These are phyloP conservation scores for Zymoseptoria tritici DNA, from an alignment of 2,329 filamentous ascomycete species.

Conservation along the genomic window DNA sequence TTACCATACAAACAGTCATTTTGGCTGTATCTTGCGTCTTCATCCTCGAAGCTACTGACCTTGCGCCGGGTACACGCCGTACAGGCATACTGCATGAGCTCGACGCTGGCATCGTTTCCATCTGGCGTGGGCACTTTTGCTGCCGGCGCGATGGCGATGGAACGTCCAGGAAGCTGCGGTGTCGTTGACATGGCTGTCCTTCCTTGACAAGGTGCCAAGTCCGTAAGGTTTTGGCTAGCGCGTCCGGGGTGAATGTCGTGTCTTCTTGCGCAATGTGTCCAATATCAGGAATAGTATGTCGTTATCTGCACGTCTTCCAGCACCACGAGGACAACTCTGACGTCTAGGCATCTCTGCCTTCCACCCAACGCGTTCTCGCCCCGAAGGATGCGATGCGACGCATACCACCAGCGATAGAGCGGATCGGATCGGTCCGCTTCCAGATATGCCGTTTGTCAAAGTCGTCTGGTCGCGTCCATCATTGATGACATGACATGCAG, in stretches of 20 bases:
- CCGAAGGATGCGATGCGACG: neutral
- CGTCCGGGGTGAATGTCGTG: neutral
- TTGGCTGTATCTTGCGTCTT: neutral
- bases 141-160: slow-evolving; percentile 16
- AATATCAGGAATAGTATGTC: neutral
- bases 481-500: slow-evolving; percentile 2
- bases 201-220: slow-evolving; percentile 1
- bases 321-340: neutral
- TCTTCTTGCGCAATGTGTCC: neutral
- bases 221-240: neutral
- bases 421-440: neutral
- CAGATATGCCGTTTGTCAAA: too few species aligned
- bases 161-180: slow-evolving; percentile 2
- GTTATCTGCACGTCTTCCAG: neutral
- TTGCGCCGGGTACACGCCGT: slow-evolving; percentile 32
- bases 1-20: neutral
- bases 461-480: too few species aligned
- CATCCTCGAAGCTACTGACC: slow-evolving; percentile 23
- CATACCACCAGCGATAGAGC: neutral
- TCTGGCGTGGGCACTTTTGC: slow-evolving; percentile 2
- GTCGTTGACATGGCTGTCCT: neutral
- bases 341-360: neutral
- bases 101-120: slow-evolving; percentile 3
- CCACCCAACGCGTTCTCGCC: neutral
- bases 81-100: slow-evolving; percentile 26